Evolutionary conservation across 139 green algal species (phyloP).

Genomic region (Coelastrella sp.): DNA sequence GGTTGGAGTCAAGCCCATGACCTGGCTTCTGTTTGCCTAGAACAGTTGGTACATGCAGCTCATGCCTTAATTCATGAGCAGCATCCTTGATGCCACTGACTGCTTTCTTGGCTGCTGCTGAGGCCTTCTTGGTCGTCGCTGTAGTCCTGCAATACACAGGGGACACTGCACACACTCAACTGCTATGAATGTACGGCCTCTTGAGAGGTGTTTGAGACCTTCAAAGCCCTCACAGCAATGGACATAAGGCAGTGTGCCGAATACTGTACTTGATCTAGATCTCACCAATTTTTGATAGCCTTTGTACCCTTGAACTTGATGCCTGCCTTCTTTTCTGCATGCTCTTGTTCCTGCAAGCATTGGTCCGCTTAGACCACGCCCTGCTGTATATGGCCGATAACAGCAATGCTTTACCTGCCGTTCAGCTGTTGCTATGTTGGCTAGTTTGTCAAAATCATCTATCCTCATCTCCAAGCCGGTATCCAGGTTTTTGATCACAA

Average conservation of each 20-base stretch:
- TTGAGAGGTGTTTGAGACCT: neutral
- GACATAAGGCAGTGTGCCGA: neutral
- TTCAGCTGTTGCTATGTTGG: conserved; percentile 40
- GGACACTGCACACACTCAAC: neutral
- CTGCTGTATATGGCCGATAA: neutral
- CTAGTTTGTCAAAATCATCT: conserved; percentile 48
- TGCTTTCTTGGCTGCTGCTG: conserved; percentile 21
- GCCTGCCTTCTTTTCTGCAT: conserved; percentile 7
- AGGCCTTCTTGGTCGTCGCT: conserved; percentile 23
- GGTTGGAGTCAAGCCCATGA: neutral
- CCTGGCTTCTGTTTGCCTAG: conserved; percentile 21
- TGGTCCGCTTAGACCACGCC: neutral
- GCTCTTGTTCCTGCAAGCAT: conserved; percentile 6
- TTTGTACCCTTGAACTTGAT: conserved; percentile 30
- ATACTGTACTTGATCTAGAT: neutral
- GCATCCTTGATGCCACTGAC: conserved; percentile 32
- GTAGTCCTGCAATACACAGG: neutral
- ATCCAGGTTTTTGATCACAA: conserved; percentile 50
- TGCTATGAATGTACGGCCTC: neutral
- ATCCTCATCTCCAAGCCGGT: conserved; percentile 46
- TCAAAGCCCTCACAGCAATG: too few species aligned
- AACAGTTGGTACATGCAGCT: neutral
- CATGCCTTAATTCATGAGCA: neutral
- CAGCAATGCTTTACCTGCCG: neutral
- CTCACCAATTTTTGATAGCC: conserved; percentile 42